These are phyloP conservation scores for Sphaerostilbella broomeana DNA, from an alignment of 2,329 filamentous ascomycete species.

Conservation along the genomic window DNA sequence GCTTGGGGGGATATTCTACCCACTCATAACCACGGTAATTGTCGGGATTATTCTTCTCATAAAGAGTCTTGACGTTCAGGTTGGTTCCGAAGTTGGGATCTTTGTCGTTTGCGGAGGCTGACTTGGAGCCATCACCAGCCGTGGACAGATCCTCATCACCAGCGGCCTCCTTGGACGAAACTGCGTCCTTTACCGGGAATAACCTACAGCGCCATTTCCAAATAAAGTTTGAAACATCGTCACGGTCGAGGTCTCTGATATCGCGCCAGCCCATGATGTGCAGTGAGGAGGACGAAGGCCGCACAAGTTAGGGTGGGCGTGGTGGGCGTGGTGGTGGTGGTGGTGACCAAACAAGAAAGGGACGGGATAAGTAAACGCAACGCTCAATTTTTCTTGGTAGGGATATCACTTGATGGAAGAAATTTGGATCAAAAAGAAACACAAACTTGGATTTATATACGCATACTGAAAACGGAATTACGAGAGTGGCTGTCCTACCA, in stretches of 20 bases:
- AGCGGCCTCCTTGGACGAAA: conserved; percentile 13
- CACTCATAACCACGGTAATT: conserved; percentile 25
- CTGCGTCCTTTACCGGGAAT: conserved; percentile 17
- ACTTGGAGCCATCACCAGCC: conserved; percentile 3
- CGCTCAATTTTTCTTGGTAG: neutral
- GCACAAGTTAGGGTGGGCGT: neutral
- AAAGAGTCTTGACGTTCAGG: conserved; percentile 32
- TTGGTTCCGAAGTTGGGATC: conserved; percentile 25
- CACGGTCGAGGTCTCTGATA: conserved; percentile 13
- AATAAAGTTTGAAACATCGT: conserved; percentile 22
- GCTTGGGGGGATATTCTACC: conserved; percentile 36
- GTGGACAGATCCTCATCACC: conserved; percentile 14
- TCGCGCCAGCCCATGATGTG: conserved; percentile 7
- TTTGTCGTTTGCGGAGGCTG: conserved; percentile 12
- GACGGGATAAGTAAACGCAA: neutral
- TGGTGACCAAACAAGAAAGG: neutral
- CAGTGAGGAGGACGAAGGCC: neutral
- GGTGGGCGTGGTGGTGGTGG: too few relatives aligned
- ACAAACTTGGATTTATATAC: neutral
- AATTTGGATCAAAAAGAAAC: neutral
- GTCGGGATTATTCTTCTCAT: conserved; percentile 28
- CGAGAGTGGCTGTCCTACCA: neutral
- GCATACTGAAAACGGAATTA: neutral
- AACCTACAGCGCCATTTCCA: conserved; percentile 30
- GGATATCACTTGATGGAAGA: neutral